phyloP scores from a whole-genome alignment of 148 eudicot genomes.

The Cornus florida region DNA sequence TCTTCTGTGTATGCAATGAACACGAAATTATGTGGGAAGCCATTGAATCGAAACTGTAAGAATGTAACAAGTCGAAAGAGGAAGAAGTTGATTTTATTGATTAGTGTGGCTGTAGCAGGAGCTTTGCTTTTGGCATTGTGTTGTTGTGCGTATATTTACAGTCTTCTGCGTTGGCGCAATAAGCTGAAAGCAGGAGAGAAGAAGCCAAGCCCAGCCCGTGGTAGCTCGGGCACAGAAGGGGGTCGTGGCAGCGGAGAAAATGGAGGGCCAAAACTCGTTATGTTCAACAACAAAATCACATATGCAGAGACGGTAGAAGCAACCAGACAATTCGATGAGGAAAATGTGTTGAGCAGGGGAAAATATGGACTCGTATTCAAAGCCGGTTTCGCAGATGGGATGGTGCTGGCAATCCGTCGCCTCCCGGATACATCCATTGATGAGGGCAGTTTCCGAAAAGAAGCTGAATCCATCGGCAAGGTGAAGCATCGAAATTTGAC shows the following conservation, averaged over 20 bases:
- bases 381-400: conserved; percentile 68
- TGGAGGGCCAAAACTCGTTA: conserved; percentile 72
- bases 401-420: conserved; percentile 70
- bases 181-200: conserved; percentile 58
- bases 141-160: conserved; percentile 59
- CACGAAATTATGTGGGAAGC: conserved; percentile 61
- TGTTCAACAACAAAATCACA: conserved; percentile 76
- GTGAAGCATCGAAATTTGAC: conserved; percentile 71
- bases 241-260: conserved; percentile 72
- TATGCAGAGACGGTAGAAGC: conserved; percentile 79
- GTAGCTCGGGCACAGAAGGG: conserved; percentile 57
- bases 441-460: conserved; percentile 51
- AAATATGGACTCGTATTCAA: conserved; percentile 63
- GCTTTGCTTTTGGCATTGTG: conserved; percentile 38
- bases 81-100: conserved; percentile 44
- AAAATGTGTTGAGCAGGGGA: conserved; percentile 70
- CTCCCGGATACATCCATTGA: conserved; percentile 50
- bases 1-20: conserved; percentile 48
- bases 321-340: conserved; percentile 78
- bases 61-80: conserved; percentile 26
- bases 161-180: conserved; percentile 62
- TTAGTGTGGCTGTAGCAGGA: conserved; percentile 51
- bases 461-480: conserved; percentile 67
- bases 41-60: conserved; percentile 45
- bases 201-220: conserved; percentile 64